Percentiles rank a stretch among this genome's conserved stretches.
phyloP scores from a whole-genome alignment of 208 protist genomes.

The Plasmodiophora brassicae region DNA sequence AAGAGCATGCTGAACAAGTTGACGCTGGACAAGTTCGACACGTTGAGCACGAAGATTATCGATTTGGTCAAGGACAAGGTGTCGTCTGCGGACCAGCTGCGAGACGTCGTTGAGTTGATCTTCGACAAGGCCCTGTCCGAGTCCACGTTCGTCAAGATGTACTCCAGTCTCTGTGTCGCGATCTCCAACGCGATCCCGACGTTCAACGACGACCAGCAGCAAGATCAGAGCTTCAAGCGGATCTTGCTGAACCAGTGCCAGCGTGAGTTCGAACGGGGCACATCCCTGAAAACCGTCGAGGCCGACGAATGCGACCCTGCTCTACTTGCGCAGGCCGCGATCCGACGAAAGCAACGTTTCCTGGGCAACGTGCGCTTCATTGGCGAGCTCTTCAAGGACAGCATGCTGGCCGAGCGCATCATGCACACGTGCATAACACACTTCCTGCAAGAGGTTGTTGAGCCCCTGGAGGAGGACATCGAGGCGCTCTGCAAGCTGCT shows the following conservation, averaged over 20 bases:
- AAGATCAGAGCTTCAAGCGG: constrained; percentile 2
- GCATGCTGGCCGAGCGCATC: constrained; percentile 14
- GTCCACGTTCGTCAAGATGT: constrained; percentile 24
- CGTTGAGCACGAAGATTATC: neutral
- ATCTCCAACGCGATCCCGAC: neutral
- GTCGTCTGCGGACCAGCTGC: neutral
- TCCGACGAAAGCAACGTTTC: neutral
- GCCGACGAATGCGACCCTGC: neutral
- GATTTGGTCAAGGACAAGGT: constrained; percentile 1
- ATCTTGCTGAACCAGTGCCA: constrained; percentile 7
- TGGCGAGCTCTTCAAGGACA: constrained; percentile 20
- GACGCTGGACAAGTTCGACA: neutral
- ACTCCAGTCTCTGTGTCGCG: neutral
- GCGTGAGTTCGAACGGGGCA: constrained; percentile 15
- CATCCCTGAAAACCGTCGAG: neutral
- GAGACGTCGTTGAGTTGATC: neutral
- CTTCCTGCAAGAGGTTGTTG: neutral
- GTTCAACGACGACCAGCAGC: neutral
- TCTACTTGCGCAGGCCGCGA: neutral
- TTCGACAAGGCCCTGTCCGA: constrained; percentile 18
- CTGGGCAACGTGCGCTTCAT: constrained; percentile 21
- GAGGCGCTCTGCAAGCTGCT: constrained; percentile 25
- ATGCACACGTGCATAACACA: constrained; percentile 16
- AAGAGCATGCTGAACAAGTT: constrained; percentile 6
- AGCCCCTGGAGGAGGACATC: constrained; percentile 5